These are phyloP conservation scores for Russula emetica DNA, from an alignment of 768 basidiomycete species.

Conservation along the genomic window DNA sequence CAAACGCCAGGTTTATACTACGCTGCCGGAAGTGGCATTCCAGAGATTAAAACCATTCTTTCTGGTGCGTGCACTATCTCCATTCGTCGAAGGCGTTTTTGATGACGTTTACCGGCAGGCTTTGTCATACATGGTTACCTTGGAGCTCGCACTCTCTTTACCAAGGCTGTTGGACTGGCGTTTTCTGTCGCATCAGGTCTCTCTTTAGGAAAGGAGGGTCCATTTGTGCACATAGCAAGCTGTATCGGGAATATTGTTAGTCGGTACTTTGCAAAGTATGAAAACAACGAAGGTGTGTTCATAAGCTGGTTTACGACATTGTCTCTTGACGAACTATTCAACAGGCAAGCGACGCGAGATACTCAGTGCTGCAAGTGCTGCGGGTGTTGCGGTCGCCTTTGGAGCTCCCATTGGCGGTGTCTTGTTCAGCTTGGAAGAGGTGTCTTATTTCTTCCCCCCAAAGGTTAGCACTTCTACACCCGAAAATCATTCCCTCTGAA, in stretches of 20 bases:
- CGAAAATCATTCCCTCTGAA: not conserved
- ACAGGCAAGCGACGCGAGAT: conserved; percentile 93
- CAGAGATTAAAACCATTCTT: conserved; percentile 93
- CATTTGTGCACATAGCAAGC: conserved; percentile 88
- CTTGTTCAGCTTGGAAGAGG: conserved; percentile 90
- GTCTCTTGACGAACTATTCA: not conserved
- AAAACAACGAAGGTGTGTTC: conserved; percentile 78
- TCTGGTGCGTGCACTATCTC: conserved; percentile 49
- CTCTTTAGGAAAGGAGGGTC: conserved; percentile 75
- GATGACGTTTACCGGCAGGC: conserved; percentile 41
- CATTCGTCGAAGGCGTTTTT: not conserved
- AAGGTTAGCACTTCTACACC: conserved; percentile 47
- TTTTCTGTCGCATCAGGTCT: conserved; percentile 91
- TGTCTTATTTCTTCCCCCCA: conserved; percentile 94
- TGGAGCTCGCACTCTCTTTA: conserved; percentile 82
- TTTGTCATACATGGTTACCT: conserved; percentile 98
- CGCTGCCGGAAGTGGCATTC: conserved; percentile 95
- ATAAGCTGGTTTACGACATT: not conserved
- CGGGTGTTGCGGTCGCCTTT: conserved; percentile 96
- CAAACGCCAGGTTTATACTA: conserved; percentile 80
- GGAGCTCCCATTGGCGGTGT: conserved; percentile 96
- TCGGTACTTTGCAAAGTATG: conserved; percentile 82
- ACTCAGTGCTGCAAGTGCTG: conserved; percentile 92
- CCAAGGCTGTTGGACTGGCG: conserved; percentile 84
- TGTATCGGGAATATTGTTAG: conserved; percentile 93